Percentiles rank a stretch among this genome's conserved stretches.
These are phyloP conservation scores for Fomitopsis schrenkii DNA, from an alignment of 1,284 basidiomycete species.

Conservation along the genomic window DNA sequence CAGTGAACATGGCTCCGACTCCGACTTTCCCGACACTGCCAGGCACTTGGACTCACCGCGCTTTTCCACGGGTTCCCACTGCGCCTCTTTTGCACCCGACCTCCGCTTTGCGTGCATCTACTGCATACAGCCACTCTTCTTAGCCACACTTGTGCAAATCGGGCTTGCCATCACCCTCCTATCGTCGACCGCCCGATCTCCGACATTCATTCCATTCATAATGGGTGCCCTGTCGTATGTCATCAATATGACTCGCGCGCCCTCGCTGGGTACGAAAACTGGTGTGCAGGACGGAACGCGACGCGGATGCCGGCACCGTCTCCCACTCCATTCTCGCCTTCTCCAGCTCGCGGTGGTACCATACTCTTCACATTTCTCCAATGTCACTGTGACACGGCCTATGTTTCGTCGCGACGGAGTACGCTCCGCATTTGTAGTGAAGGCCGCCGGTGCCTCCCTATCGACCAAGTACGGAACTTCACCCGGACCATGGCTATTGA, in stretches of 20 bases:
- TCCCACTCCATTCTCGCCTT: background rate
- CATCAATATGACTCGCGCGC: background rate
- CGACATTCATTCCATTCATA: background rate
- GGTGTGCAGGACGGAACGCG: background rate
- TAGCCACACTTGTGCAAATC: background rate
- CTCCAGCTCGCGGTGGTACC: too few species aligned
- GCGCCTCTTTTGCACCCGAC: background rate
- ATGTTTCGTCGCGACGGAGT: too few species aligned
- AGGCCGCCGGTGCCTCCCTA: too few species aligned
- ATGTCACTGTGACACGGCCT: too few species aligned
- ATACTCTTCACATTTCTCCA: too few species aligned
- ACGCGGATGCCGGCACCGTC: background rate
- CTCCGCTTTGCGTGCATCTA: background rate
- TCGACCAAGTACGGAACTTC: too few species aligned
- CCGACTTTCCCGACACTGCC: background rate
- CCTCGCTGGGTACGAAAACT: background rate
- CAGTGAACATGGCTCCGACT: background rate
- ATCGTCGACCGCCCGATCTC: background rate
- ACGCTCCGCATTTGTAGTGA: too few species aligned
- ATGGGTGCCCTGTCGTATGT: background rate
- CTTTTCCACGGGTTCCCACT: background rate
- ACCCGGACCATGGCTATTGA: too few species aligned
- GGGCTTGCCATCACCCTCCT: background rate
- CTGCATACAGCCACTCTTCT: background rate
- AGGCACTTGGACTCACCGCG: background rate